Evolutionary conservation across 2,329 filamentous ascomycete genomes (phyloP), one percentile per base, ranked within the genome.

Genomic region (Aspergillus sojae): DNA sequence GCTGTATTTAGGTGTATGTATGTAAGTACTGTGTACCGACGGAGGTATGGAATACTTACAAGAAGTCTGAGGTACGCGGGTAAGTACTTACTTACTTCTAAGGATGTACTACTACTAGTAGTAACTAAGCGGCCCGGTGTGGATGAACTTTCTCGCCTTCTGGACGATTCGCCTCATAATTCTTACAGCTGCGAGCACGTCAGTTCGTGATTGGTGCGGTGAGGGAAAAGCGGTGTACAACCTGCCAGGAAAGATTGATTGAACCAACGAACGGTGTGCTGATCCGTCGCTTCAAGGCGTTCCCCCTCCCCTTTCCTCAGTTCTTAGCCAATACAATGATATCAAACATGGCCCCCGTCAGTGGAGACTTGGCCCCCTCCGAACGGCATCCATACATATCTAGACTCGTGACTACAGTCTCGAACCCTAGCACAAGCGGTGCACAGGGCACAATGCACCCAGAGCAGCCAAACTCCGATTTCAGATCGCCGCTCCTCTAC

Each of bases 211-310:
- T 70, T 71, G 68, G 69, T 53, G 61, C 64, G 62, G 63, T 39
- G 57, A 23, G n/a, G 58, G 68, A 71, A 63, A 67, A 70, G 70
- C 70, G 70, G 70, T 71, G 69, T 68, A 71, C 65, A 58, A 57
- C 45, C 36, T 36, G 50, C 41, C 34, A 30, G 48, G 36, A n/a
- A n/a, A 57, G 48, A 45, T 32, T 23, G 55, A 58, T 56, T 55
- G 54, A 54, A 53, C 57, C 60, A 39, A 52, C 41, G 50, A 21
- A 41, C 21, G 52, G 52, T 39, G 43, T 52, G 57, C 53, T 63
- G 61, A 66, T 70, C 63, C 62, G 60, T 68, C 52, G 58, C 63
- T 45, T 63, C 46, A 21, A 52, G 26, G 23, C 26, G 12, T 50
- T 41, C 19, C 34, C 48, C 39, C 36, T 32, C 28, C 32, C 34